Evolutionary conservation across 139 green algal genomes (phyloP).

Genomic region (Picochlorum costavermella): DNA sequence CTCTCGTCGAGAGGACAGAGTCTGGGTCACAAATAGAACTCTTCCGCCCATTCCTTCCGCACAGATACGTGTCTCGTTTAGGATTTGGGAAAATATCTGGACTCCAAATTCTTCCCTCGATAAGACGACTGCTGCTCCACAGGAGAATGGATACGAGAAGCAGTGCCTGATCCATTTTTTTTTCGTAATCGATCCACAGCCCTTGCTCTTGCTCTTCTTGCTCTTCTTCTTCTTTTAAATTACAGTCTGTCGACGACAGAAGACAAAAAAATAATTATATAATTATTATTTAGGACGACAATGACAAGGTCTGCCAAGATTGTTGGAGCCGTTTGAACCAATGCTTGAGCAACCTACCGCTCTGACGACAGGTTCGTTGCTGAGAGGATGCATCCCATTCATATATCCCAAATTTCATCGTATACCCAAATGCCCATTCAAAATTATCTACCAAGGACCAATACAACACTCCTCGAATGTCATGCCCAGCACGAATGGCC

Average conservation of each 20-base stretch:
- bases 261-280: not conserved
- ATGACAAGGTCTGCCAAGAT: not conserved
- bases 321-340: conserved; percentile 17
- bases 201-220: too few relatives aligned
- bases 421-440: conserved; percentile 54
- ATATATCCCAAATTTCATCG: conserved; percentile 45
- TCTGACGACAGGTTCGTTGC: conserved; percentile 7
- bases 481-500: conserved; percentile 8
- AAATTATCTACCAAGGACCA: conserved; percentile 65
- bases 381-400: conserved; percentile 19
- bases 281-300: not conserved
- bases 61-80: conserved; percentile 3
- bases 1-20: conserved; percentile 21
- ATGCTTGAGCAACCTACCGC: conserved; percentile 5
- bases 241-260: not conserved
- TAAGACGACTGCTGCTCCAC: not conserved
- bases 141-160: not conserved
- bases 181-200: not conserved
- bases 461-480: conserved; percentile 49
- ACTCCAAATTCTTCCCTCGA: conserved; percentile 2
- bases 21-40: conserved; percentile 51
- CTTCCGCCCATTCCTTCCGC: conserved; percentile 11
- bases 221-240: not conserved
- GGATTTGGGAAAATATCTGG: conserved; percentile 26
- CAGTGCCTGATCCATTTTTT: not conserved